phyloP scores from a whole-genome alignment of 2,329 filamentous ascomycete species.

The Xylariaceae sp. region DNA sequence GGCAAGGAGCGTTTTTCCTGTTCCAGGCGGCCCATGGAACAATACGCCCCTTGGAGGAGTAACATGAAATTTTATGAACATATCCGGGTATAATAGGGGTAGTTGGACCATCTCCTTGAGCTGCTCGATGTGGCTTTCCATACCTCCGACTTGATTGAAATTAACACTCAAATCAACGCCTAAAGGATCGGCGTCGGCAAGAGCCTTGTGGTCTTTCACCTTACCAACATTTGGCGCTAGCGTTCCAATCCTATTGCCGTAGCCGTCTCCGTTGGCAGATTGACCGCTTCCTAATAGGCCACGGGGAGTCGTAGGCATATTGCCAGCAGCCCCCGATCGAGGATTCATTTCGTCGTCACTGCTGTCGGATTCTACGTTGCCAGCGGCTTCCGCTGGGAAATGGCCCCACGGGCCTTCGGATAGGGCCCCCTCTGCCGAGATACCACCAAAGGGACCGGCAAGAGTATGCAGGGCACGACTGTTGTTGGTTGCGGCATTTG shows the following conservation, averaged over 20 bases:
- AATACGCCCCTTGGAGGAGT: slow-evolving; percentile 91
- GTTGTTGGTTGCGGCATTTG: slow-evolving; percentile 57
- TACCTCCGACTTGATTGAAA: slow-evolving; percentile 88
- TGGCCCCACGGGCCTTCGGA: slow-evolving; percentile 71
- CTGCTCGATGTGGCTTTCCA: slow-evolving; percentile 92
- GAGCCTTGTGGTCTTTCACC: slow-evolving; percentile 84
- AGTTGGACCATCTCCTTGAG: slow-evolving; percentile 98
- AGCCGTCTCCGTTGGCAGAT: slow-evolving; percentile 38
- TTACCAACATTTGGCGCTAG: slow-evolving; percentile 79
- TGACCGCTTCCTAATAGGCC: slow-evolving; percentile 43
- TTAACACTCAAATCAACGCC: slow-evolving; percentile 90
- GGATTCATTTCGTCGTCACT: slow-evolving; percentile 86
- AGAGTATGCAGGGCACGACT: slow-evolving; percentile 84
- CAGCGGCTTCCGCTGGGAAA: slow-evolving; percentile 51
- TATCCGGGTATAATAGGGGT: slow-evolving; percentile 88
- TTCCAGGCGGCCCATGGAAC: slow-evolving; percentile 95
- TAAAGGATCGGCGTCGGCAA: slow-evolving; percentile 90
- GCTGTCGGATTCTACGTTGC: slow-evolving; percentile 86
- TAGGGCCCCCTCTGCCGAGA: slow-evolving; percentile 66
- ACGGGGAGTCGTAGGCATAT: slow-evolving; percentile 49
- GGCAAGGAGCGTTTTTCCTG: slow-evolving; percentile 95
- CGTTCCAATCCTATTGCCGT: slow-evolving; percentile 39
- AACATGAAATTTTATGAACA: slow-evolving; percentile 87
- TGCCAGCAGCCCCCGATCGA: slow-evolving; percentile 54
- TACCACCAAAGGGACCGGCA: slow-evolving; percentile 88